Conservation (phyloP, 23 red algal genomes). For the Chondrus crispus region DNA sequence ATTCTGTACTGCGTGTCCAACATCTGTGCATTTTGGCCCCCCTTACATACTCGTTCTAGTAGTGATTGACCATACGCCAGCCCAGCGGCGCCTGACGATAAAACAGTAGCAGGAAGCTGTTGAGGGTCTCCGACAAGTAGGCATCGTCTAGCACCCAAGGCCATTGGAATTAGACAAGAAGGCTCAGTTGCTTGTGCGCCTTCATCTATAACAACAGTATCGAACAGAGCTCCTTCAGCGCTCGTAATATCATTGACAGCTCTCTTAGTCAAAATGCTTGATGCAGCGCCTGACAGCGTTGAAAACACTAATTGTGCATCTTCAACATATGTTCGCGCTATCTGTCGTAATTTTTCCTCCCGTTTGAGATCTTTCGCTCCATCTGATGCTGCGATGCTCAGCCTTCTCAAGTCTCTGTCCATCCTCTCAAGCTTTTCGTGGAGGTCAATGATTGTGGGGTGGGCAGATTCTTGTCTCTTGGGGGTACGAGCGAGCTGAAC, state of each 20-base stretch:
- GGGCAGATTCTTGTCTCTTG: constrained; percentile 18
- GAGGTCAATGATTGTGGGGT: constrained; percentile 36
- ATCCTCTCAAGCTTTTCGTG: constrained; percentile 71
- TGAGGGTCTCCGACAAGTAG: constrained; percentile 94
- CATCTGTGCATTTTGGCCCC: constrained; percentile 46
- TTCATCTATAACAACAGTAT: constrained; percentile 86
- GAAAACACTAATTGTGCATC: constrained; percentile 88
- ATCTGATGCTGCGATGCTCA: constrained; percentile 54
- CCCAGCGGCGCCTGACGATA: constrained; percentile 55
- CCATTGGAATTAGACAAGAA: constrained; percentile 73
- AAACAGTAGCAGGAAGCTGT: constrained; percentile 93
- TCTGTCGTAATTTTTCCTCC: constrained; percentile 52
- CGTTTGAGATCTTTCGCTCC: constrained; percentile 29
- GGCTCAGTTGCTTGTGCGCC: constrained; percentile 88
- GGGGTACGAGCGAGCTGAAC: constrained; percentile 32
- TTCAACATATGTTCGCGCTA: constrained; percentile 68
- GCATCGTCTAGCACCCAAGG: constrained; percentile 64
- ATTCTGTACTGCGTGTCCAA: constrained; percentile 97
- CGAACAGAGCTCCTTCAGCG: constrained; percentile 48
- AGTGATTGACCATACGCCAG: constrained; percentile 73
- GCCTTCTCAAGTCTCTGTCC: constrained; percentile 53
- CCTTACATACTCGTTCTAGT: constrained; percentile 79
- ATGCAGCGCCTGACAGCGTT: constrained; percentile 80
- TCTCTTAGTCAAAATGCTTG: constrained; percentile 54
- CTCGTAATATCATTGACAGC: constrained; percentile 20